Conservation (phyloP, 169 alveolate species). For the Eimeria nieschulzi region DNA sequence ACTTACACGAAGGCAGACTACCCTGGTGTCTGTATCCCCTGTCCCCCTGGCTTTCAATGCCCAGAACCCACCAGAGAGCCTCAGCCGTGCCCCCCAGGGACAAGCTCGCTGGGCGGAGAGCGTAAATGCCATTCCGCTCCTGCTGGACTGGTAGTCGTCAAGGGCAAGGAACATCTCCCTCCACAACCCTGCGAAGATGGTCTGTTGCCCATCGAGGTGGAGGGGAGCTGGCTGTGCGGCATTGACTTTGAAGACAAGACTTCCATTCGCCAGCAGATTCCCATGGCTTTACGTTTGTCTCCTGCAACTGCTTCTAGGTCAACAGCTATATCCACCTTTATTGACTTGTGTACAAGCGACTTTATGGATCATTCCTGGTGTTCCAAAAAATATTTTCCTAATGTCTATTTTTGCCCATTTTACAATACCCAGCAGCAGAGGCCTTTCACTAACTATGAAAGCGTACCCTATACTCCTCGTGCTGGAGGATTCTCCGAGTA, state of each 20-base stretch:
- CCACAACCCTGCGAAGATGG: conserved; percentile 48
- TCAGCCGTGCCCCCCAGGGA: conserved; percentile 53
- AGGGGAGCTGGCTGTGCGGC: conserved; percentile 57
- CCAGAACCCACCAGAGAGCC: conserved; percentile 35
- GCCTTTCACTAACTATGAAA: background rate
- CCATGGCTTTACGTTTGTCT: conserved; percentile 22
- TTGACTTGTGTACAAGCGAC: background rate
- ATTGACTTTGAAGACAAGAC: conserved; percentile 22
- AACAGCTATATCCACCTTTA: background rate
- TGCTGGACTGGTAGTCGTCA: conserved; percentile 27
- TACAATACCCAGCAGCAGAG: background rate
- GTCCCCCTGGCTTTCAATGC: conserved; percentile 60
- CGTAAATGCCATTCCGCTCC: conserved; percentile 31
- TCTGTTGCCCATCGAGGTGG: conserved; percentile 17
- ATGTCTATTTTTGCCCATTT: background rate
- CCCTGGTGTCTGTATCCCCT: conserved; percentile 57
- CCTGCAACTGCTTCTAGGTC: background rate
- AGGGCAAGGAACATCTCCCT: conserved; percentile 45
- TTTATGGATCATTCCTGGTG: background rate
- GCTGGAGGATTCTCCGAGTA: conserved; percentile 39
- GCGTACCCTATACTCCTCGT: background rate
- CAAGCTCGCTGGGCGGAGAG: conserved; percentile 48
- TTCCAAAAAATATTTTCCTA: background rate
- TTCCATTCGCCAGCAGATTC: background rate
- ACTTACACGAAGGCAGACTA: conserved; percentile 37